Evolutionary conservation across 768 basidiomycete genomes (phyloP).

Genomic region (Rubroboletus pulcherrimus): DNA sequence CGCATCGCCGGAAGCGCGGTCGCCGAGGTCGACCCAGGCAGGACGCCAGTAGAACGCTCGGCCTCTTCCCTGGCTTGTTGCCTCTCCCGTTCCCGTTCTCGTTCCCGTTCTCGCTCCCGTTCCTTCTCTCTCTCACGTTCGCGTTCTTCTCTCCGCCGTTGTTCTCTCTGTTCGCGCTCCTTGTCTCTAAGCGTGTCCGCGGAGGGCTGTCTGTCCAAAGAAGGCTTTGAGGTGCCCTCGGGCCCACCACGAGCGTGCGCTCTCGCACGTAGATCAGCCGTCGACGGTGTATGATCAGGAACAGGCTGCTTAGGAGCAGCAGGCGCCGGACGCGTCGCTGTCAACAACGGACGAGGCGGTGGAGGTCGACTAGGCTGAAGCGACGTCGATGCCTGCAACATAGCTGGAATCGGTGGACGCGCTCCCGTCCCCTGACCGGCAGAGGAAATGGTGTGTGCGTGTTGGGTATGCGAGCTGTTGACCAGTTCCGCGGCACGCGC

Average conservation of each 20-base stretch:
- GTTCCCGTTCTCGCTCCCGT: conserved; percentile 35
- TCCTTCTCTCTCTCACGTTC: conserved; percentile 32
- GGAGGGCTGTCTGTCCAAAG: conserved; percentile 38
- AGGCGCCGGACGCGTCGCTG: conserved; percentile 53
- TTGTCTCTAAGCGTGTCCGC: conserved; percentile 33
- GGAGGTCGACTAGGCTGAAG: conserved; percentile 61
- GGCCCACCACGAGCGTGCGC: conserved; percentile 56
- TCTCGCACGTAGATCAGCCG: conserved; percentile 63
- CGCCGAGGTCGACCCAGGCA: conserved; percentile 44
- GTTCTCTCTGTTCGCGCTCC: conserved; percentile 37
- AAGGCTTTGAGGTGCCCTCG: conserved; percentile 31
- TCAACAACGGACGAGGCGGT: conserved; percentile 63
- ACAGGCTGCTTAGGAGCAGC: conserved; percentile 40
- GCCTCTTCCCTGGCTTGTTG: conserved; percentile 31
- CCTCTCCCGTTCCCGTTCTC: conserved; percentile 26
- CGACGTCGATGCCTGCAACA: conserved; percentile 31
- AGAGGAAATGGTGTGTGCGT: conserved; percentile 40
- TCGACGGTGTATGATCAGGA: conserved; percentile 54
- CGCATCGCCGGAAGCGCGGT: conserved; percentile 42
- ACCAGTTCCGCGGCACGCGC: conserved; percentile 63
- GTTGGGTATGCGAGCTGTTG: conserved; percentile 45
- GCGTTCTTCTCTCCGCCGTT: conserved; percentile 37
- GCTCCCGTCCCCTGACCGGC: conserved; percentile 23
- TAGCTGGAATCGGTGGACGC: conserved; percentile 28
- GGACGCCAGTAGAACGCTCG: conserved; percentile 39